A percentile compares a stretch with the other conserved stretches of the same genome.
These are phyloP conservation scores for Metroxylon sagu DNA, from an alignment of 176 grass and related monocot genomes.

Conservation along the genomic window DNA sequence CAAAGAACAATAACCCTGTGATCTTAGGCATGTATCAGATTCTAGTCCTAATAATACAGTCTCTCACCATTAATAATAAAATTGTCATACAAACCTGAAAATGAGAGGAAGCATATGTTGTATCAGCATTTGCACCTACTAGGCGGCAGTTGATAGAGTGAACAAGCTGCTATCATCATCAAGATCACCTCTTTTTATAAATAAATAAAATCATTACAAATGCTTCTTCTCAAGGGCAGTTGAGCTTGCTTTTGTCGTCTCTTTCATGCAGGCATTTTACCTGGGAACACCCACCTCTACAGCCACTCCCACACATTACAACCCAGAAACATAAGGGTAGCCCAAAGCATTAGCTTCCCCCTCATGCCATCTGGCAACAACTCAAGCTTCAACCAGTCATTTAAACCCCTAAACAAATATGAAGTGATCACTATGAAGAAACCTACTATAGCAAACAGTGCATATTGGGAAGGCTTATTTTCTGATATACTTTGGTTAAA, in stretches of 20 bases:
- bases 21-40: no score
- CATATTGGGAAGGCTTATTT: conserved; percentile 92
- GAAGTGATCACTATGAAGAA: conserved; percentile 92
- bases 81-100: neutral
- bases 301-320: conserved; percentile 92
- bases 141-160: neutral
- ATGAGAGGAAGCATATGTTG: neutral
- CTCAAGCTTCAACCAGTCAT: conserved; percentile 77
- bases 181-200: neutral
- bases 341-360: conserved; percentile 83
- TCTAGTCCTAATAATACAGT: no score
- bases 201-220: conserved; percentile 18
- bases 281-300: conserved; percentile 69
- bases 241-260: conserved; percentile 67
- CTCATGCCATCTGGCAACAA: conserved; percentile 74
- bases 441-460: conserved; percentile 63
- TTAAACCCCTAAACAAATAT: conserved; percentile 79
- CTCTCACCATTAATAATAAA: neutral
- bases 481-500: conserved; percentile 91
- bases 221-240: conserved; percentile 62
- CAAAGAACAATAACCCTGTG: no score
- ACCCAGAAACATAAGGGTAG: conserved; percentile 75
- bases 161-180: neutral
- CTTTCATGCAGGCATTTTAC: conserved; percentile 80
- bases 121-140: neutral